Base-by-base conservation (phyloP, 306 rosid genomes). In the Crotalaria pallida region DNA sequence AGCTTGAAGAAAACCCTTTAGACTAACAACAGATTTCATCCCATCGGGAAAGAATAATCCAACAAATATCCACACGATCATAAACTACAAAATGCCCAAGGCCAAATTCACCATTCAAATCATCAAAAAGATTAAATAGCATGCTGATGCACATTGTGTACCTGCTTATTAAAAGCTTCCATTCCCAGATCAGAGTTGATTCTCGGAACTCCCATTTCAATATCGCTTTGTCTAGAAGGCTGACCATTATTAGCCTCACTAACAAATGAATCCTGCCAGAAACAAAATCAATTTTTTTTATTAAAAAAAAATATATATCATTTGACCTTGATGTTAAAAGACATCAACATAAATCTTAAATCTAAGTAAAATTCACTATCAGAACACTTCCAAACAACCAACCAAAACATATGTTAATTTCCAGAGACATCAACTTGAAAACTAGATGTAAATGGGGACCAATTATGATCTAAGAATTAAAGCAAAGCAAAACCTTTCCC, bases 141-240 rank as follows among this genome's bases (percentile, higher is more conserved):
- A 59, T 41, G 74, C 17, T 13, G 67, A 67, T 65, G 74, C 17
- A 16, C 71, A 67, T 65, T 34, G 76, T 44, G 64, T 24, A 92
- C 97, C 97, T 92, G 94, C 78, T 89, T 92, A 79, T 92, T 89
- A 79, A 92, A 92, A 68, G 84, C 69, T 26, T 83, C 92, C 96
- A 87, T 87, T 67, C 92, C 97, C 58, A 79, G 26, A 75, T 87
- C 90, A 34, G 84, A 64, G 66, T 75, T 72, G 79, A 80, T 81
- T 24, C 65, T 77, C 0, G 80, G 80, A 58, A 55, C 76, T 58
- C 97, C 98, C 96, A 88, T 90, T 81, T 93, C 98, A 22, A 93
- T 75, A 80, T 93, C 98, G 72, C 63, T 70, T 79, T 76, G 83
- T 81, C 92, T 83, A 1, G 92, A 85, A 84, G 94, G 87, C 55